Evolutionary conservation across 2,329 filamentous ascomycete genomes (phyloP), one percentile per base, ranked within the genome.

Genomic region (Beauveria asiatica): DNA sequence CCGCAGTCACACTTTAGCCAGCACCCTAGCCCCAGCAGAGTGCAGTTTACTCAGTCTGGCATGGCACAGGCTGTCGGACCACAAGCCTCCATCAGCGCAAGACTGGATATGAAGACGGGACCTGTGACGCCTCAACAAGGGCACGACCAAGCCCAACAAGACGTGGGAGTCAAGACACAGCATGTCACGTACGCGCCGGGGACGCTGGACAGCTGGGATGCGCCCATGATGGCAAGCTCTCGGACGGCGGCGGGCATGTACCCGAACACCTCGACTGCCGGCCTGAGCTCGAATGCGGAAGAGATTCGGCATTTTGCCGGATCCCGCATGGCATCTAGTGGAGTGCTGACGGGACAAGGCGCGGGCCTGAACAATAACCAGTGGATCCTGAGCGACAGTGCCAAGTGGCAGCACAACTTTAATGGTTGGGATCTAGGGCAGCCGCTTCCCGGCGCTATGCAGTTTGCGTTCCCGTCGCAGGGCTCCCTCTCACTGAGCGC

Each of bases 371-470:
- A 83, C 62, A 77, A 77, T 9, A 78, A 81, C 62, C 80, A 83
- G 44, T 85, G 80, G 80, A 81, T 83, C 64, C 69, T 84, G 21
- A 82, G 77, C 57, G 82, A 84, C 62, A 78, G 81, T 19, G 80
- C 79, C 27, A 80, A 76, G 62, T 83, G 81, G 80, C 80, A 84
- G 61, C 80, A 83, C 59, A 78, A 81, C 62, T 84, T 84, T 65
- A 77, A 82, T 59, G 70, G 75, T 3, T 84, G 82, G 82, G 77
- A 75, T 39, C 68, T 77, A 58, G 69, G 72, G 30, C 67, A 65
- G 58, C 60, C 63, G 30, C 65, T 65, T 3, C 63, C 70, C 41
- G 63, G 67, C 25, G 66, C 62, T 10, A 64, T 66, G 13, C 62
- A 70, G 8, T 73, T 73, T 52, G 64, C 71, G 58, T 72, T 73